These are phyloP conservation scores for Helicocarpus griseus DNA, from an alignment of 2,329 filamentous ascomycete species.

Conservation along the genomic window DNA sequence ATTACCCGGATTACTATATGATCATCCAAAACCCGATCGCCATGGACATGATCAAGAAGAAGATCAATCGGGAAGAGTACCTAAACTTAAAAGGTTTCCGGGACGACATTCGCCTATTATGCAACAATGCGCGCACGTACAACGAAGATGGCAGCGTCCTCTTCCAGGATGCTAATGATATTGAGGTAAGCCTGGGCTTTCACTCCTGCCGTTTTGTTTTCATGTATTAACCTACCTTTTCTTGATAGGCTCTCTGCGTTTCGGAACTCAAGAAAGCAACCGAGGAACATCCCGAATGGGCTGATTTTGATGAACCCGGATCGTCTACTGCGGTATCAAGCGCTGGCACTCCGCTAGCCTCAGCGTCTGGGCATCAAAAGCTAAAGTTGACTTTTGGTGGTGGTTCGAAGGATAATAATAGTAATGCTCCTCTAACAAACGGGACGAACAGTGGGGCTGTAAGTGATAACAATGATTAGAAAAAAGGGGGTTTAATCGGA, in stretches of 20 bases:
- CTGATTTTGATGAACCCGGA: slow-evolving; percentile 46
- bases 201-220: not conserved
- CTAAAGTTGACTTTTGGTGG: slow-evolving; percentile 56
- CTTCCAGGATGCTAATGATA: slow-evolving; percentile 83
- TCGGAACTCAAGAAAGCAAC: slow-evolving; percentile 46
- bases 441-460: slow-evolving; percentile 23
- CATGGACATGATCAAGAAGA: slow-evolving; percentile 89
- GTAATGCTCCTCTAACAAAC: slow-evolving; percentile 18
- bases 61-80: slow-evolving; percentile 95
- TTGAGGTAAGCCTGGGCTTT: slow-evolving; percentile 58
- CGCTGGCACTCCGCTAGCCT: slow-evolving; percentile 52
- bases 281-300: slow-evolving; percentile 45
- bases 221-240: slow-evolving; percentile 2
- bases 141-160: slow-evolving; percentile 92
- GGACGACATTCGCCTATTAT: slow-evolving; percentile 73
- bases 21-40: slow-evolving; percentile 88
- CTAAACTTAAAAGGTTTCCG: slow-evolving; percentile 68
- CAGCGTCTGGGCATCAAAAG: slow-evolving; percentile 45
- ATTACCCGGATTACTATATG: slow-evolving; percentile 91
- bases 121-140: slow-evolving; percentile 86
- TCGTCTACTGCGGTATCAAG: slow-evolving; percentile 38
- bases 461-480: slow-evolving; percentile 23
- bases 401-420: slow-evolving; percentile 27
- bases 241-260: slow-evolving; percentile 38
- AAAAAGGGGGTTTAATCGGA: too few species aligned